Base-by-base conservation (phyloP, 148 eudicot genomes). In the Amaranthus cruentus region DNA sequence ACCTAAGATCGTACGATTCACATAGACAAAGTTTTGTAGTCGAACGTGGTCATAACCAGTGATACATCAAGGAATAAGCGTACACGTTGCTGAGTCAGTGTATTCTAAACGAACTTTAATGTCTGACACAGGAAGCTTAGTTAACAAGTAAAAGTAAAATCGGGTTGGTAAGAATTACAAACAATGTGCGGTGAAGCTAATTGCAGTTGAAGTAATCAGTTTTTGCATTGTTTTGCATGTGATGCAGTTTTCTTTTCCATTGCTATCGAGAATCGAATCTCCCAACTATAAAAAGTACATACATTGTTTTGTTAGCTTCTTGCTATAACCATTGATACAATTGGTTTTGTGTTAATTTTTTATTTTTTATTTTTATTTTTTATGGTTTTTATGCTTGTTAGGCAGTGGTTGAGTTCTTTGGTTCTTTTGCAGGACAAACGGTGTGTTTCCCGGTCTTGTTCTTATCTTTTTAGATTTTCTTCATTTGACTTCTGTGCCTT, bases 301-400 rank as follows among this genome's bases (percentile, higher is more conserved):
- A 6, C 38, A 12, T 15, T n/a, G 55, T 6, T 65, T 46, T 59
- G 49, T 10, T 14, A 13, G 21, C 6, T 47, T 11, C 5, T 15
- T 15, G 38, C n/a, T 72, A 8, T 9, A 50, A 61, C 3, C 42
- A 4, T 42, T 47, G 7, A 57, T 43, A 15, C 47, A 2, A 47
- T 21, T 61, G 64, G 66, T 3, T 58, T 57, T 49, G 51, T 71
- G 28, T 53, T 54, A 3, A 11, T 6, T 47, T 47, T n/a, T 11
- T 53, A 5, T 15, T 38, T 11, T 5, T 4, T 9, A 64, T 54
- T 28, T 4, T 54, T 55, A 51, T 8, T 75, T 48, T 66, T 75
- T 4, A 48, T 28, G 38, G 38, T 47, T 75, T 55, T 68, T 67
- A 66, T 49, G 68, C 72, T 62, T 28, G 9, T 47, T 12, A 49